Evolutionary conservation across 495 filamentous ascomycete species (phyloP), one percentile per base, ranked within the genome.

Genomic region (Cairneyella variabilis): DNA sequence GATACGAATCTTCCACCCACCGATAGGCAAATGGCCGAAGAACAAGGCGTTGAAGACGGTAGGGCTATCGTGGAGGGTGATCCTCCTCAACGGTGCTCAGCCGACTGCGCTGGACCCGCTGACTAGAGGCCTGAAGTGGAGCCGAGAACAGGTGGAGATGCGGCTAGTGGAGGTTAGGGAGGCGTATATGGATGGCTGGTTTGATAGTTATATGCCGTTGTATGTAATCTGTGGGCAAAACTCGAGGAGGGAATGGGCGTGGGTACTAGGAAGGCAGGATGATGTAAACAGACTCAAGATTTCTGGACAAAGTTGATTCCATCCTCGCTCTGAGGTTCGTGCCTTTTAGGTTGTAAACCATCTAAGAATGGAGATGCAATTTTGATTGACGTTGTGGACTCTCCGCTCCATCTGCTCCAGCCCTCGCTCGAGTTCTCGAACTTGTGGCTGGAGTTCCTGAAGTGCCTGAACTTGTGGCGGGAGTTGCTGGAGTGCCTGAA

Each of bases 191-290:
- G 74, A 76, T 52, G 68, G 67, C 27, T 65, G 58, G 45, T 45
- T 63, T 34, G 62, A 73, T 56, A 59, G 69, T 61, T 71, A 77
- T 52, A 76, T 78, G 74, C 72, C 72, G 16, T 54, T 77, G 51
- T 65, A 77, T 60, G 64, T 76, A 27, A 66, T 76, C 6, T 77
- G 68, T 54, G 74, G 67, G 25, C 75, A 78, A 61, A 77, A 28
- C 59, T 54, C 0, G 45, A 53, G 23, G 43, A 43, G 7, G 30
- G 16, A 32, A 32, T 32, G 28, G 28, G 28, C 28, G 14, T 14
- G 14, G 28, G 6, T 32, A 32, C 14, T 7, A 7, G 28, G 28
- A 14, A 7, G 28, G 28, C 28, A 14, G 28, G 14, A 32, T 32
- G n/a, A n/a, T n/a, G n/a, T n/a, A n/a, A n/a, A n/a, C n/a, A n/a